Evolutionary conservation across 2,329 filamentous ascomycete genomes (phyloP), one percentile per base, ranked within the genome.

Genomic region (Botrytis fragariae): DNA sequence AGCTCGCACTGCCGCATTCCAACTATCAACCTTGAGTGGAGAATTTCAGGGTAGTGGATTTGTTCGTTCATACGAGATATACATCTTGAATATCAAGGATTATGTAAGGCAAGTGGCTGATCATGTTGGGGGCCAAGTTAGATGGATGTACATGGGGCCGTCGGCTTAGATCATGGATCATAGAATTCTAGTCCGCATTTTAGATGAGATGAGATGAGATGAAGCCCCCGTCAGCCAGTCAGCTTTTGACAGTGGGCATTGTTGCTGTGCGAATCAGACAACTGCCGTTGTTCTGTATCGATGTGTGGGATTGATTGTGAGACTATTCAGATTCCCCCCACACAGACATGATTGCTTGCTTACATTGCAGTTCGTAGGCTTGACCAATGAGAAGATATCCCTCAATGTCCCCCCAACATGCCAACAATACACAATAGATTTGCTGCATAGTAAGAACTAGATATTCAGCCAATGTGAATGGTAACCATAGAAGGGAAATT

Each of bases 191-290:
- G 29, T 48, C 32, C 18, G 18, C 44, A 37, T 42, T 54, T 37
- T 44, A 45, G 45, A 54, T 59, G 45, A 67, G 61, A 67, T 72
- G 48, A 72, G 45, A 71, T 64, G 69, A 42, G 42, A 71, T 65
- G 39, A 29, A 25, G 61, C 45, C 32, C 20, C n/a, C 51, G 6
- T 57, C 51, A 57, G n/a, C 20, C 16, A 68, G 29, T 60, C 62
- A 72, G 71, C 51, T 16, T 44, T 42, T 29, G 29, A 37, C 51
- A 25, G 44, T 61, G 29, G 29, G 35, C 29, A 25, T 51, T 37
- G 8, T 45, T 61, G 35, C 14, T 60, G 22, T 72, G 29, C 71
- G 37, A 68, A 61, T 68, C 12, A 68, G 25, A 68, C 29, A 68
- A 72, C 16, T 72, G 48, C 71, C 48, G 62, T 22, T 48, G 44